Evolutionary conservation across 352 stramenopile genomes (phyloP).

Genomic region (Phytophthora tubulina): DNA sequence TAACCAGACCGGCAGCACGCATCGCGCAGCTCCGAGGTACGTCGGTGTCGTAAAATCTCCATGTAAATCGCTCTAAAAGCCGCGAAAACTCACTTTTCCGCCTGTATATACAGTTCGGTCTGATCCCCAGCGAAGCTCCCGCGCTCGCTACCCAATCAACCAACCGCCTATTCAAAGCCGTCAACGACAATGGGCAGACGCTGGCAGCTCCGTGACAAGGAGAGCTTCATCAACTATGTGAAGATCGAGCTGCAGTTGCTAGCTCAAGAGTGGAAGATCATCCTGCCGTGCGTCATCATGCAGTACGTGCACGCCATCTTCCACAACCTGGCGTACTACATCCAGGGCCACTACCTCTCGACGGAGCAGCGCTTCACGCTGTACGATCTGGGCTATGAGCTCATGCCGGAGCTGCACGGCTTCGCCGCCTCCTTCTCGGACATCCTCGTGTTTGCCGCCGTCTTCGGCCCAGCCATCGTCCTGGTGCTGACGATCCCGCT

Average conservation of each 20-base stretch:
- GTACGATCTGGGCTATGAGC: slow-evolving; percentile 78
- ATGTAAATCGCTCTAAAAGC: not conserved
- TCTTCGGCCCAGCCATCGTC: slow-evolving; percentile 80
- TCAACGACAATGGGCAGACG: slow-evolving; percentile 37
- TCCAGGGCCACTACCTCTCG: slow-evolving; percentile 75
- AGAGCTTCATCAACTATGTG: slow-evolving; percentile 71
- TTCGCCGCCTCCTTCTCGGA: slow-evolving; percentile 63
- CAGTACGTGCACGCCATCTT: slow-evolving; percentile 87
- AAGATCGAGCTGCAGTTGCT: slow-evolving; percentile 72
- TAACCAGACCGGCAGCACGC: slow-evolving; percentile 23
- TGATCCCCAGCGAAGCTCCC: slow-evolving; percentile 1
- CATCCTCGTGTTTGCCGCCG: slow-evolving; percentile 76
- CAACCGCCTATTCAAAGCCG: not conserved
- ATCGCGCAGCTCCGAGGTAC: slow-evolving; percentile 19
- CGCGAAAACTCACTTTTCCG: slow-evolving; percentile 6
- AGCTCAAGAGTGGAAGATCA: slow-evolving; percentile 74
- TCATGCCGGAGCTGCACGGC: slow-evolving; percentile 73
- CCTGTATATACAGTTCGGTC: slow-evolving; percentile 17
- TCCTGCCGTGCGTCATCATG: slow-evolving; percentile 84
- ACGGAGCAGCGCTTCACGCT: slow-evolving; percentile 76
- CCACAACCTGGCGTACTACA: slow-evolving; percentile 90
- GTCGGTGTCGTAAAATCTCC: not conserved
- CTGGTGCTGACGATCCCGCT: slow-evolving; percentile 73
- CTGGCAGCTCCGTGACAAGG: slow-evolving; percentile 63
- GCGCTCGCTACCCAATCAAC: not conserved